Base-by-base conservation (phyloP, 768 basidiomycete genomes). In the Hygrocybe coccinea region DNA sequence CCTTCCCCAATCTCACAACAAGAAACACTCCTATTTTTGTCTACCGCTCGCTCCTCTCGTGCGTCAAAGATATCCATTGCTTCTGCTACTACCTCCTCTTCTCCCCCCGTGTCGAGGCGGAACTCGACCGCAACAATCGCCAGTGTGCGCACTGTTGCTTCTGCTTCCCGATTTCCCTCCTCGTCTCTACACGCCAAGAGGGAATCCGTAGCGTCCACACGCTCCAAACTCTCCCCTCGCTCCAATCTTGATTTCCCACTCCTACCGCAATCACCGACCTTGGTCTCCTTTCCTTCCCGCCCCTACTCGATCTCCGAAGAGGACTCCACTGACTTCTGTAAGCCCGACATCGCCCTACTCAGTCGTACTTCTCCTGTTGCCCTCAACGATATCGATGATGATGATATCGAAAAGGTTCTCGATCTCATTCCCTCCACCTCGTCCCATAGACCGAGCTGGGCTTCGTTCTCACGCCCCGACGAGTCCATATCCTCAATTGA, bases 1-100 rank as follows among this genome's bases (percentile, higher is more conserved):
- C 81, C 82, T 0, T 83, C 83, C 1, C 74, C 81, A 17, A 73
- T 83, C 22, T 75, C 82, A 2, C 73, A 76, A 55, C 67, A 76
- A 36, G 82, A 79, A 56, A 78, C 74, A 29, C 69, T 76, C 36
- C 71, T 73, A 17, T 72, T 78, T 38, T 74, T 69, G 37, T 64
- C 70, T 24, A 64, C 71, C 36, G 61, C 65, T 54, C 70, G 71
- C 22, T 22, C 44, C 15, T 12, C 11, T 22, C 14, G 15, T 41
- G 71, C 74, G 14, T 65, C 68, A 7, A 58, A 66, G 14, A 65
- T 67, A 39, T 64, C 65, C 14, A 24, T 56, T 17, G 12, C 17
- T 5, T 55, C 54, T 12, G 22, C 15, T 39, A 37, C 15, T 37
- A 14, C 49, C 14, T 24, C 38, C 8, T 34, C 17, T 5, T 29